A percentile compares a stretch with the other conserved stretches of the same genome.
Evolutionary conservation across 164 flowering plant genomes (phyloP).

Genomic region (Akebia trifoliata): DNA sequence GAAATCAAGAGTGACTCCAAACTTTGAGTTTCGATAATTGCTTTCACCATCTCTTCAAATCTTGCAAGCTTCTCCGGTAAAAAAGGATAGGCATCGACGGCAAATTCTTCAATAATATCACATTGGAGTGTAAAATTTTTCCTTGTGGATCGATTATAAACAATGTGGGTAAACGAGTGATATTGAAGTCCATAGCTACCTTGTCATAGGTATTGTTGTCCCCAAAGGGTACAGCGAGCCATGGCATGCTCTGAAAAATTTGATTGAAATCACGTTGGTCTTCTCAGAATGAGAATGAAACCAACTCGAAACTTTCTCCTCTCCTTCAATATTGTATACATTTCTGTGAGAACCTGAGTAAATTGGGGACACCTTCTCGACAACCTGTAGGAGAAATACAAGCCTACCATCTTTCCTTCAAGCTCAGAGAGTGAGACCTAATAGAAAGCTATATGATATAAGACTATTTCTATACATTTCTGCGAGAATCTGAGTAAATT

Average conservation of each 20-base stretch:
- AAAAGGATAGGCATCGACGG: constrained; percentile 30
- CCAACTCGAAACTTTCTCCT: constrained; percentile 25
- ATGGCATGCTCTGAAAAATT: constrained; percentile 13
- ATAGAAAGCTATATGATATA: no score
- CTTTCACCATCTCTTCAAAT: constrained; percentile 25
- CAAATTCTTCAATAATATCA: constrained; percentile 15
- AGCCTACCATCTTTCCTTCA: constrained; percentile 30
- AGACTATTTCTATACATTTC: constrained; percentile 16
- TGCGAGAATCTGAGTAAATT: constrained; percentile 17
- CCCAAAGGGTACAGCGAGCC: constrained; percentile 21
- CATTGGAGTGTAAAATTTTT: constrained; percentile 23
- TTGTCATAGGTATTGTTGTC: constrained; percentile 14
- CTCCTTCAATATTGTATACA: constrained; percentile 19
- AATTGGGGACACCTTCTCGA: constrained; percentile 11
- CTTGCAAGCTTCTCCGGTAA: constrained; percentile 22
- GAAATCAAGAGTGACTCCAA: constrained; percentile 29
- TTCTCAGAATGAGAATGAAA: constrained; percentile 8
- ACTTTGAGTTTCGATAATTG: constrained; percentile 20
- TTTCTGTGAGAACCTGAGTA: constrained; percentile 13
- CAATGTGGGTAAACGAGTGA: constrained; percentile 12
- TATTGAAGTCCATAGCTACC: constrained; percentile 13
- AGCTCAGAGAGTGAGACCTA: constrained; percentile 27
- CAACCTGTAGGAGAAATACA: constrained; percentile 17
- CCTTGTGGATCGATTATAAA: constrained; percentile 23
- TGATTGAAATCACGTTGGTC: constrained; percentile 13